A percentile compares a stretch with the other conserved stretches of the same genome.
phyloP scores from a whole-genome alignment of 2,329 filamentous ascomycete species.

The Cercospora nicotianae region DNA sequence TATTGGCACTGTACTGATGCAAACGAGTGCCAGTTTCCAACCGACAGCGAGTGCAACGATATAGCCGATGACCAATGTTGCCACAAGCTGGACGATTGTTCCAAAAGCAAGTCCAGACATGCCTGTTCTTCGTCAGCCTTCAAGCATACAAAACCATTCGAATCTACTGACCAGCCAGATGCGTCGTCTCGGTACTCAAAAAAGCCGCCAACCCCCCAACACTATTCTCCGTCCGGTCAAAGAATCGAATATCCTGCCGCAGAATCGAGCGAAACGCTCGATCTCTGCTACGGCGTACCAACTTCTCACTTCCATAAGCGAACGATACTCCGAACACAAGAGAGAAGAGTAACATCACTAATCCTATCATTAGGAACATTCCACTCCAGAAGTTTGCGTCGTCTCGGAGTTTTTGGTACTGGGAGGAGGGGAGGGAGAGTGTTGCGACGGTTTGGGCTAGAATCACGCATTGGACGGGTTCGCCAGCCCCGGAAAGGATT shows the following conservation, averaged over 20 bases:
- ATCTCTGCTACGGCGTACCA: slow-evolving; percentile 78
- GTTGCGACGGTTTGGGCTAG: slow-evolving; percentile 81
- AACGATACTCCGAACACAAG: slow-evolving; percentile 68
- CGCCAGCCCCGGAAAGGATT: slow-evolving; percentile 73
- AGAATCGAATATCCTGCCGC: slow-evolving; percentile 86
- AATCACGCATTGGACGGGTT: slow-evolving; percentile 73
- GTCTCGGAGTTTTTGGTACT: slow-evolving; percentile 38
- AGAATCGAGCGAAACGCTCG: slow-evolving; percentile 79
- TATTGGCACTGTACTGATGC: slow-evolving; percentile 48
- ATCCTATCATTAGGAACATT: slow-evolving; percentile 56
- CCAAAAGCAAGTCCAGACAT: slow-evolving; percentile 50
- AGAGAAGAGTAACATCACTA: slow-evolving; percentile 33
- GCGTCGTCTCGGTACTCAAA: slow-evolving; percentile 47
- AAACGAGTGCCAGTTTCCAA: slow-evolving; percentile 52
- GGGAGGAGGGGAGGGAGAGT: slow-evolving; percentile 58
- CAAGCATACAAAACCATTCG: too few species aligned
- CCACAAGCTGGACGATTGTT: slow-evolving; percentile 46
- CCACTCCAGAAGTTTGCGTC: slow-evolving; percentile 53
- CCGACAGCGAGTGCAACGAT: slow-evolving; percentile 51
- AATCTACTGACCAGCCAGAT: slow-evolving; percentile 50
- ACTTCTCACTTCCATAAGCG: slow-evolving; percentile 75
- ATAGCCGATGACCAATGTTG: slow-evolving; percentile 46
- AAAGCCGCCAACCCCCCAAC: slow-evolving; percentile 46
- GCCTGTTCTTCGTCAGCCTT: slow-evolving; percentile 41
- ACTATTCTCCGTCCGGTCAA: slow-evolving; percentile 61